Percentiles rank a stretch among this genome's conserved stretches.
phyloP scores from a whole-genome alignment of 2,329 filamentous ascomycete genomes.

The Fusarium equiseti region DNA sequence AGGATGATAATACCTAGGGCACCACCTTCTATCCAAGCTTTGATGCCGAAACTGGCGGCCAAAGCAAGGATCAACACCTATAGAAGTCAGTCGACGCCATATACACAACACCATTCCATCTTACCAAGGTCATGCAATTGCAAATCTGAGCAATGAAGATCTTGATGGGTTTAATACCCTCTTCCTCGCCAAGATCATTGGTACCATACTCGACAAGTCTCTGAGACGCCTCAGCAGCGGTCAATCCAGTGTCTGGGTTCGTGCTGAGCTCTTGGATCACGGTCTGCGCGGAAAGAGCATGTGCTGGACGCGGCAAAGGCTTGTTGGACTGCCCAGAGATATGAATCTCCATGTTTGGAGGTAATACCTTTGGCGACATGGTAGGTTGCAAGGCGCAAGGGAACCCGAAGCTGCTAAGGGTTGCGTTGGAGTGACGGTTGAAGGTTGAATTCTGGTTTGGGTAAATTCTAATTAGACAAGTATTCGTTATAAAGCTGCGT shows the following conservation, averaged over 20 bases:
- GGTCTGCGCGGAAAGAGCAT: conserved; percentile 67
- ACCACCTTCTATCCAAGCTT: conserved; percentile 70
- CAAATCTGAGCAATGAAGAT: conserved; percentile 75
- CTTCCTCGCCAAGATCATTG: conserved; percentile 72
- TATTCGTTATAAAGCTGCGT: background rate
- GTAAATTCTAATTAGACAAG: background rate
- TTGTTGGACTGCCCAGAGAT: conserved; percentile 59
- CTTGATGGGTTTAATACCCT: conserved; percentile 70
- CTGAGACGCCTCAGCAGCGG: conserved; percentile 63
- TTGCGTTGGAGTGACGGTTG: background rate
- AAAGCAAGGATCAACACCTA: conserved; percentile 67
- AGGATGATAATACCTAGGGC: conserved; percentile 68
- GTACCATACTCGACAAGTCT: conserved; percentile 68
- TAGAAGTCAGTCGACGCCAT: background rate
- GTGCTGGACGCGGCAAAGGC: conserved; percentile 71
- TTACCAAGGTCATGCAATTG: conserved; percentile 76
- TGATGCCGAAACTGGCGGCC: conserved; percentile 66
- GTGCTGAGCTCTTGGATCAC: conserved; percentile 67
- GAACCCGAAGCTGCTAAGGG: background rate
- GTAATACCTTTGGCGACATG: conserved; percentile 5
- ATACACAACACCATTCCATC: background rate
- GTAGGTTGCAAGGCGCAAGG: background rate
- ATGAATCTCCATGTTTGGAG: conserved; percentile 21
- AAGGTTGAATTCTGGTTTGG: background rate
- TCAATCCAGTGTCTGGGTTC: conserved; percentile 69